These are phyloP conservation scores for Tulasnella sp. DNA, from an alignment of 768 basidiomycete species.

Conservation along the genomic window DNA sequence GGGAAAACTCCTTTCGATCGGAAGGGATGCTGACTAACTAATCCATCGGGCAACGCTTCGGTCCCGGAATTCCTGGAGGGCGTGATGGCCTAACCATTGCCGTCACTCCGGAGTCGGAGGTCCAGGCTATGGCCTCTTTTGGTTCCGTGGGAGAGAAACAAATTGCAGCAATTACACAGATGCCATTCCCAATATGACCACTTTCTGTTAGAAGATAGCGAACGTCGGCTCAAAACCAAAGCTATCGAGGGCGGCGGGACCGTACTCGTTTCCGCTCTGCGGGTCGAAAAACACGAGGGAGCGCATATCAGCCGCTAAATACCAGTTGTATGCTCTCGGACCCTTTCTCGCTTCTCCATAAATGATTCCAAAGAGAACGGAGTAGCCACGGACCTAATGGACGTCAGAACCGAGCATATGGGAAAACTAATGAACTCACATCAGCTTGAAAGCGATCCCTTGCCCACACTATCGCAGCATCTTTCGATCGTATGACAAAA, in stretches of 20 bases:
- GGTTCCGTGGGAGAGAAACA: too few relatives aligned
- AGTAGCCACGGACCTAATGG: not conserved
- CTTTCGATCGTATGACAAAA: not conserved
- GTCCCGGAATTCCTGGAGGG: too few relatives aligned
- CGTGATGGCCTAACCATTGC: too few relatives aligned
- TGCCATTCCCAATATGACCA: too few relatives aligned
- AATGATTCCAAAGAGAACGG: not conserved
- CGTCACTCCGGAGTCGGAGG: too few relatives aligned
- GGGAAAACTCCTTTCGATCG: too few relatives aligned
- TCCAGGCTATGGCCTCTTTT: too few relatives aligned
- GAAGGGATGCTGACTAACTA: too few relatives aligned
- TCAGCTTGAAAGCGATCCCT: not conserved
- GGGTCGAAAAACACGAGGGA: not conserved
- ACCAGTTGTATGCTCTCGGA: not conserved
- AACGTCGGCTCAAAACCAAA: not conserved
- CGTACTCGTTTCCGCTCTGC: not conserved
- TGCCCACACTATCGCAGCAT: not conserved
- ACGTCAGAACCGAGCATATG: not conserved
- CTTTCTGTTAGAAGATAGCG: not conserved
- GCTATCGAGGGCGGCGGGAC: not conserved
- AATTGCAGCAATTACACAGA: too few relatives aligned
- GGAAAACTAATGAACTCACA: not conserved
- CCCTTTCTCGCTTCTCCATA: not conserved
- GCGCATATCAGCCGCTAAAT: not conserved
- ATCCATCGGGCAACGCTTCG: too few relatives aligned